Conservation (phyloP, 176 grass and related monocot species). For the Rhynchospora pubera region DNA sequence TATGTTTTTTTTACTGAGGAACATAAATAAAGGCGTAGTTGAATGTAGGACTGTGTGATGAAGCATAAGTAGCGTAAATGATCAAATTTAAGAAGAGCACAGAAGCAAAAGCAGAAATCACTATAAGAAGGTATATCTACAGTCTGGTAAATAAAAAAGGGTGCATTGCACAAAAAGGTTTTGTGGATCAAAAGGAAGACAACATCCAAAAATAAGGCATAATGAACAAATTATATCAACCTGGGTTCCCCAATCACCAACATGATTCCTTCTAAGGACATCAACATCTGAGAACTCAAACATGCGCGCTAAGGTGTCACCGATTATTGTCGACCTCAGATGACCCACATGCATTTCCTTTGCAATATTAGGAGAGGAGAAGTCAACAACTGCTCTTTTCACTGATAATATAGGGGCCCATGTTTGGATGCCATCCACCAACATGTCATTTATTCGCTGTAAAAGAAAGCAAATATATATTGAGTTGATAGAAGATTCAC, state of each 20-base stretch:
- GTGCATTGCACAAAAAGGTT: background rate
- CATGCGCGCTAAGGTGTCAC: conserved; percentile 86
- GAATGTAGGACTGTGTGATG: background rate
- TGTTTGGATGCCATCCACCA: conserved; percentile 62
- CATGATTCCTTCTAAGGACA: conserved; percentile 90
- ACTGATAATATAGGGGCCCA: conserved; percentile 84
- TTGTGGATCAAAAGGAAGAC: background rate
- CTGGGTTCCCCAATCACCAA: conserved; percentile 99
- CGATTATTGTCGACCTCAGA: conserved; percentile 92
- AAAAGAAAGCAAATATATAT: background rate
- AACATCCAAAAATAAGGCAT: background rate
- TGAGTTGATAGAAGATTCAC: background rate
- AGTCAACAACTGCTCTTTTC: conserved; percentile 64
- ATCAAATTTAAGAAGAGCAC: background rate
- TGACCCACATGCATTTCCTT: conserved; percentile 99
- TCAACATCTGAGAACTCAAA: conserved; percentile 91
- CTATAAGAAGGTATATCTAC: background rate
- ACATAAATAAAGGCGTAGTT: background rate
- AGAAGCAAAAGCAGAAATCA: background rate
- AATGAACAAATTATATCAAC: conserved; percentile 27
- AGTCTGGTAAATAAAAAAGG: background rate
- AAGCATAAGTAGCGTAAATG: background rate
- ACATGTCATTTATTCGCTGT: conserved; percentile 87
- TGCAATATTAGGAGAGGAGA: conserved; percentile 95
- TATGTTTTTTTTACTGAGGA: background rate